phyloP scores from a whole-genome alignment of 805 yeast genomes.

The Kuraishia cidri region DNA sequence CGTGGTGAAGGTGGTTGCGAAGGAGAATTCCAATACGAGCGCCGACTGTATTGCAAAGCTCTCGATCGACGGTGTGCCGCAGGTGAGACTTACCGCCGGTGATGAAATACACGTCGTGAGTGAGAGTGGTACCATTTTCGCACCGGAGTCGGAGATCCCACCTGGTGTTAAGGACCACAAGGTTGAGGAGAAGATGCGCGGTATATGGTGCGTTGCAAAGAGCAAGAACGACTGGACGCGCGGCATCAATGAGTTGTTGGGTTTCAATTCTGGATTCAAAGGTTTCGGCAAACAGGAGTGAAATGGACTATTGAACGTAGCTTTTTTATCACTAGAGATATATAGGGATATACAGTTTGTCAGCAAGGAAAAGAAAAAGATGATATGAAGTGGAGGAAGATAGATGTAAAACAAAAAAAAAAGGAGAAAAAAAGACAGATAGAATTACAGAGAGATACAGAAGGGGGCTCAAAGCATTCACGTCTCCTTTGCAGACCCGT shows the following conservation, averaged over 20 bases:
- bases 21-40: constrained; percentile 24
- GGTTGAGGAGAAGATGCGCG: constrained; percentile 17
- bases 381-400: too few relatives aligned
- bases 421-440: constrained; percentile 1
- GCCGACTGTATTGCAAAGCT: constrained; percentile 40
- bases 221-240: constrained; percentile 86
- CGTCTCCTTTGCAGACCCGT: not conserved
- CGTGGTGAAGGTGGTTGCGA: constrained; percentile 47
- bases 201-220: constrained; percentile 84
- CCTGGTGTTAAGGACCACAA: constrained; percentile 5
- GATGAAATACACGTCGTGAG: constrained; percentile 71
- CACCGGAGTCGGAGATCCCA: constrained; percentile 43
- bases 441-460: not conserved
- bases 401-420: constrained; percentile 1
- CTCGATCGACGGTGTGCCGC: constrained; percentile 80
- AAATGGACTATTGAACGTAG: too few relatives aligned
- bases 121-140: constrained; percentile 53
- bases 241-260: constrained; percentile 80
- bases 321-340: too few relatives aligned
- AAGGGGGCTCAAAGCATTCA: not conserved
- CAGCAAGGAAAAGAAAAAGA: too few relatives aligned
- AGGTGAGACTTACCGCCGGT: constrained; percentile 57
- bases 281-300: constrained; percentile 21
- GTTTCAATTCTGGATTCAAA: constrained; percentile 81
- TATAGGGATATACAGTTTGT: too few relatives aligned